Base-by-base conservation (phyloP, 2,329 filamentous ascomycete species). In the Colletotrichum abscissum region DNA sequence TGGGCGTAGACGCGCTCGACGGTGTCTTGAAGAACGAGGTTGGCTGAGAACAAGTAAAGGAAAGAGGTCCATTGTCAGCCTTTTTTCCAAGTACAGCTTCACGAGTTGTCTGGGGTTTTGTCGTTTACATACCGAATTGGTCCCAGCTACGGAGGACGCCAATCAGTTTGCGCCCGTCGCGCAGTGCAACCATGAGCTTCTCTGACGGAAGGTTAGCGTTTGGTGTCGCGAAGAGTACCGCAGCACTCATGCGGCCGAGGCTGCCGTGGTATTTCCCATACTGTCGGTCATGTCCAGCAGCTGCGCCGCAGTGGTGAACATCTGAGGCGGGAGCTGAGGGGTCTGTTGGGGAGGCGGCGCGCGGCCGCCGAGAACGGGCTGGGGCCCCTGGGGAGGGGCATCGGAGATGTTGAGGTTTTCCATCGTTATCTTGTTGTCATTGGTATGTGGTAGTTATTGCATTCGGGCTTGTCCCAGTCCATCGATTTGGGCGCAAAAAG, bases 221-320 rank as follows among this genome's bases (percentile, higher is more conserved):
- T n/a, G 60, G 38, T 63, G 24, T 57, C 16, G 26, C 67, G 54
- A 49, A 55, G 33, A 33, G 26, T 46, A 16, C 57, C 52, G 30
- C 58, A 22, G 9, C 49, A 33, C 30, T 14, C 38, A 54, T 63
- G 60, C 56, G 38, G 56, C 74, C 73, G 75, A 46, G 60, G 75
- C 80, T 73, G 82, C 76, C 52, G 52, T 58, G 52, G 63, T 38
- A 46, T 63, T 79, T 68, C 64, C 79, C 94, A 87, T 91, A 98
- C 96, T 99, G 86, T 99, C 97, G 78, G 97, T 98, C 79, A 99
- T 89, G 82, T 99, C 97, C 72, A 99, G 87, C 72, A 99, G 88
- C 86, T 98, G 97, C 67, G 97, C 95, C 38, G 97, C 97, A 38
- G 97, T 99, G 22, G 97, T 97, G 86, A 99, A 99, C 93, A 98